Percentiles rank a stretch among this genome's conserved stretches.
Conservation (phyloP, 371 early-diverging fungal genomes). For the Syncephalis plumigaleata region DNA sequence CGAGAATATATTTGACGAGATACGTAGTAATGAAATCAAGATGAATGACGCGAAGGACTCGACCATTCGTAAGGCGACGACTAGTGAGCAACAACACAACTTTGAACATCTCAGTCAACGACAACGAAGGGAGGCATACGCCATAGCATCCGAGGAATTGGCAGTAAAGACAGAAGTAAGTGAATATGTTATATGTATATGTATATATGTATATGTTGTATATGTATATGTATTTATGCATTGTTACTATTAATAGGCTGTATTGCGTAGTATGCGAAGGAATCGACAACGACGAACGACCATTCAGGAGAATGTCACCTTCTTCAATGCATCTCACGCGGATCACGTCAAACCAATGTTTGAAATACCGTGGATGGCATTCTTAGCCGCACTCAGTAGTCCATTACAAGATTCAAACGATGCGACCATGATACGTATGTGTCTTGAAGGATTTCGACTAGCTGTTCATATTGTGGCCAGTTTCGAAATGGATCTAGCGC, state of each 20-base stretch:
- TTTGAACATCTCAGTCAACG: background rate
- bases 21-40: slow-evolving; percentile 69
- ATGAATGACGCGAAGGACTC: slow-evolving; percentile 69
- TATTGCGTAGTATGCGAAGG: slow-evolving; percentile 12
- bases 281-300: slow-evolving; percentile 2
- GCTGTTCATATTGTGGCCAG: slow-evolving; percentile 63
- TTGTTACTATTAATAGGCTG: slow-evolving; percentile 6
- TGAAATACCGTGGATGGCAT: slow-evolving; percentile 76
- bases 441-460: slow-evolving; percentile 64
- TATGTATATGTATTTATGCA: background rate
- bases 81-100: background rate
- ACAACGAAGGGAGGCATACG: slow-evolving; percentile 25
- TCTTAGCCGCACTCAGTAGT: slow-evolving; percentile 67
- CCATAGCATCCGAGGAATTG: slow-evolving; percentile 31
- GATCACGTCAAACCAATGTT: slow-evolving; percentile 90
- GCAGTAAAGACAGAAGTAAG: slow-evolving; percentile 30
- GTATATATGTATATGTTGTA: background rate
- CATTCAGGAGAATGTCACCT: slow-evolving; percentile 5
- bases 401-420: slow-evolving; percentile 76
- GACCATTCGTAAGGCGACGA: background rate
- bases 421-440: slow-evolving; percentile 37
- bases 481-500: slow-evolving; percentile 75
- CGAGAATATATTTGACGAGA: slow-evolving; percentile 63
- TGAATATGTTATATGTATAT: background rate
- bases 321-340: slow-evolving; percentile 51